phyloP scores from a whole-genome alignment of 2,329 filamentous ascomycete species.

The Intubia oerlemansii region DNA sequence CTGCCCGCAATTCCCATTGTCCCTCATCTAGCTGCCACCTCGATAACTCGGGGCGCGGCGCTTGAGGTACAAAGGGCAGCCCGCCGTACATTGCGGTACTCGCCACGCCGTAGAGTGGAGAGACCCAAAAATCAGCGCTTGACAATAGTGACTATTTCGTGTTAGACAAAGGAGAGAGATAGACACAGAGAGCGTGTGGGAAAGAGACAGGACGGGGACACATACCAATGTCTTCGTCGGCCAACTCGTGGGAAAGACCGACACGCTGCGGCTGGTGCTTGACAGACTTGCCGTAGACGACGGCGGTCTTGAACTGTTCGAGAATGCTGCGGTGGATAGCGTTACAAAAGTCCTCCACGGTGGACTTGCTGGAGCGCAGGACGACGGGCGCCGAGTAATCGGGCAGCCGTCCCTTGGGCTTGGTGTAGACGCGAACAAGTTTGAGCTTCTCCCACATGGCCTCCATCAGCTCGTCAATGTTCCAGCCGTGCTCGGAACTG shows the following conservation, averaged over 20 bases:
- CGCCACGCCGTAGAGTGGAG: conserved; percentile 1
- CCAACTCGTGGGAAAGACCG: conserved; percentile 74
- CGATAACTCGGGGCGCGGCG: too few species aligned
- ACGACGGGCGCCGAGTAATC: conserved; percentile 89
- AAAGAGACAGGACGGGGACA: background rate
- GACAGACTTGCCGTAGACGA: conserved; percentile 94
- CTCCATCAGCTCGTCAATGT: conserved; percentile 89
- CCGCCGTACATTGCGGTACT: too few species aligned
- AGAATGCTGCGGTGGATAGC: conserved; percentile 90
- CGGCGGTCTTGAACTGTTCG: conserved; percentile 84
- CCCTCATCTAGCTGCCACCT: too few species aligned
- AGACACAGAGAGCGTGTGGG: too few species aligned
- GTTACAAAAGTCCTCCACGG: conserved; percentile 96
- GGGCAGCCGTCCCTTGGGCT: conserved; percentile 85
- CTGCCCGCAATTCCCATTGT: too few species aligned
- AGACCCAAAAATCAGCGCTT: conserved; percentile 39
- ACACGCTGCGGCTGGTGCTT: conserved; percentile 98
- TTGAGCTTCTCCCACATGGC: conserved; percentile 94
- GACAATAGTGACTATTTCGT: conserved; percentile 36
- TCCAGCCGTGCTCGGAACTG: conserved; percentile 95
- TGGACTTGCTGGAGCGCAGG: conserved; percentile 59
- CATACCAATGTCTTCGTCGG: conserved; percentile 72
- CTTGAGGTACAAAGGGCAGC: too few species aligned
- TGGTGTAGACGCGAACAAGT: conserved; percentile 84
- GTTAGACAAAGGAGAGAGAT: too few species aligned